Evolutionary conservation across 1,139 yeast genomes (phyloP), one percentile per base, ranked within the genome.

Genomic region (Suhomyces choctaworum): DNA sequence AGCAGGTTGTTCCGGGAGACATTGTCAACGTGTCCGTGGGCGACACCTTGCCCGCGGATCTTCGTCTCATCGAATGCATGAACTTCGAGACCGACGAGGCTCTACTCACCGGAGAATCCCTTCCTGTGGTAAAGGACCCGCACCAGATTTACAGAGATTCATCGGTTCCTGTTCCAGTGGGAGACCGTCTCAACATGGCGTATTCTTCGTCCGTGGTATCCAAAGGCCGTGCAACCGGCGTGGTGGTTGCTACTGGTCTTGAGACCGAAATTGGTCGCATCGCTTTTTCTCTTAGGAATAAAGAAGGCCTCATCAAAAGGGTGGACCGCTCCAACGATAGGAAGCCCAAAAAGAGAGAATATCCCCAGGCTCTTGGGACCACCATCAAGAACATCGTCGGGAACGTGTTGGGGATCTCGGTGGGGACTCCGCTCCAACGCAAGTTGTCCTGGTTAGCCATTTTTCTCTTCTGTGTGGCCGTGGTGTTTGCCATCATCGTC

Each of bases 31-130:
- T 74, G 31, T 47, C 55, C 20, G 67, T 69, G 11, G 80, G 80
- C 28, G 73, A 66, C 45, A 71, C 74, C 21, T 52, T 74, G 5
- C 75, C 80, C 12, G 80, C 80, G 4, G 80, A 75, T 48, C 50
- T 72, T 41, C 57, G 79, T 38, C 51, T 71, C 11, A 44, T 65
- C 23, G 62, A 58, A 16, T 42, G 60, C 32, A 62, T 66, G 52
- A 60, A 65, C 35, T 62, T 71, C 45, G 69, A 70, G 41, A 70
- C 76, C 31, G 81, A 76, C 45, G 73, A 73, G 43, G 70, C 80
- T 6, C 60, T 74, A 25, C 58, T 76, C 31, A 76, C 81, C 2
- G 81, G 81, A 40, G 80, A 75, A 47, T 68, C 78, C 0, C 60
- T 68, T 31, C 73, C 76, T 11, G 59, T 70, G 2, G 51, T 51